Evolutionary conservation across 148 eudicot species (phyloP), one percentile per base, ranked within the genome.

Genomic region (Rhododendron henanense): DNA sequence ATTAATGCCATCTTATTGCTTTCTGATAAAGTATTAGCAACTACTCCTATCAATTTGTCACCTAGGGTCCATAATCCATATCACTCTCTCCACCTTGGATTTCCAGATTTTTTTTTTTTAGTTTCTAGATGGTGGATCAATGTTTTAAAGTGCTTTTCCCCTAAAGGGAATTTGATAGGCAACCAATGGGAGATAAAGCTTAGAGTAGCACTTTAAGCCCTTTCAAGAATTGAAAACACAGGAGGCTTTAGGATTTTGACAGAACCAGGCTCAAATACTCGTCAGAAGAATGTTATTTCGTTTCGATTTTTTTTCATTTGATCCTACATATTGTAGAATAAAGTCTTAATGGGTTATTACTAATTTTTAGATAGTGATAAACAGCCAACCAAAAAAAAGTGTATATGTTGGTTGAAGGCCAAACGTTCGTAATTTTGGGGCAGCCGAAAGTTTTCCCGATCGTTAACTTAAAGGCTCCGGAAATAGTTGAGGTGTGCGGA

Each of bases 101-200:
- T 69, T 71, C 76, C 6, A 28, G 19, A 19, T 1, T 1, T 33
- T 63, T 65, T 71, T 63, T 65, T 23, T 71, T 14, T 33, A 33
- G 41, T 31, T 71, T 33, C 76, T 4, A 71, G 21, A 71, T 71
- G 39, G 19, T 31, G 39, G 41, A 71, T 11, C 41, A 71, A 71
- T 71, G 31, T 71, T 71, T 71, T 31, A 14, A 33, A 14, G 39
- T 28, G 76, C 76, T 81, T 55, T 55, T 35, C 51, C 51, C 7
- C 0, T 23, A 82, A 61, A 82, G 48, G 5, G 23, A 39, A 61
- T 33, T 57, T 57, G 50, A 55, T 23, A 57, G 74, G 19, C 5
- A 69, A n/a, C 53, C 61, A 71, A 28, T 18, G 78, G 57, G 78
- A 47, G 41, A 61, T 57, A 83, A 47, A 71, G 85, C 39, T 84